Conservation (phyloP, 2,329 filamentous ascomycete genomes). For the Phaeosphaeriaceae sp. region DNA sequence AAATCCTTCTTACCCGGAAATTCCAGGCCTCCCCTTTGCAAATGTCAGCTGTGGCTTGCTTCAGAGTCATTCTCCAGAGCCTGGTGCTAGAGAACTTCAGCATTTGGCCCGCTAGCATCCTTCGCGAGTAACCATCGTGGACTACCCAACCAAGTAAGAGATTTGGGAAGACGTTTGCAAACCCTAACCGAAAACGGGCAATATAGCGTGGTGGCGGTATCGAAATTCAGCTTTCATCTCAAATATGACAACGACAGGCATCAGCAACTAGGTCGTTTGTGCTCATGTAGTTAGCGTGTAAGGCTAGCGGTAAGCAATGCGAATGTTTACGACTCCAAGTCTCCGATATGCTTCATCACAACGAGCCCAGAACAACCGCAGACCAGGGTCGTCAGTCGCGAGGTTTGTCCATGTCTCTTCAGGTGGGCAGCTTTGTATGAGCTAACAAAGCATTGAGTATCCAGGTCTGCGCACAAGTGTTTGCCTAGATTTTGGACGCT, state of each 20-base stretch:
- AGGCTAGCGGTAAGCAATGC: too few relatives aligned
- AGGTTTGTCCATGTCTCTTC: too few relatives aligned
- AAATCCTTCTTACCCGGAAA: not conserved
- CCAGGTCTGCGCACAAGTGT: too few relatives aligned
- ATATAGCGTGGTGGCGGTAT: slow-evolving; percentile 7
- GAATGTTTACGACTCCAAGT: too few relatives aligned
- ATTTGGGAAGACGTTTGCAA: not conserved
- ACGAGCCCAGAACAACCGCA: too few relatives aligned
- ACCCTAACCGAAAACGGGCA: slow-evolving; percentile 8
- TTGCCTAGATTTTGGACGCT: not conserved
- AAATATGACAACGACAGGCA: not conserved
- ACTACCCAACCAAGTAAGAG: slow-evolving; percentile 3
- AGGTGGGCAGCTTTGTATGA: too few relatives aligned
- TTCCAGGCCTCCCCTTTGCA: not conserved
- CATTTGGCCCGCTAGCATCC: not conserved
- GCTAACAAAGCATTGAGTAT: too few relatives aligned
- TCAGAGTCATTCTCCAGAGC: not conserved
- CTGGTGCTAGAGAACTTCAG: slow-evolving; percentile 2
- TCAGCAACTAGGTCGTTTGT: not conserved
- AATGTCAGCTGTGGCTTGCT: slow-evolving; percentile 3
- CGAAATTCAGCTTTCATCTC: slow-evolving; percentile 8
- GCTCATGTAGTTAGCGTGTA: not conserved
- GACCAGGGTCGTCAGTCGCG: too few relatives aligned
- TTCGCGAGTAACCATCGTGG: slow-evolving; percentile 4
- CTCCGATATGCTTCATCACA: too few relatives aligned